Base-by-base conservation (phyloP, 257 asterid species). In the Lycium barbarum region DNA sequence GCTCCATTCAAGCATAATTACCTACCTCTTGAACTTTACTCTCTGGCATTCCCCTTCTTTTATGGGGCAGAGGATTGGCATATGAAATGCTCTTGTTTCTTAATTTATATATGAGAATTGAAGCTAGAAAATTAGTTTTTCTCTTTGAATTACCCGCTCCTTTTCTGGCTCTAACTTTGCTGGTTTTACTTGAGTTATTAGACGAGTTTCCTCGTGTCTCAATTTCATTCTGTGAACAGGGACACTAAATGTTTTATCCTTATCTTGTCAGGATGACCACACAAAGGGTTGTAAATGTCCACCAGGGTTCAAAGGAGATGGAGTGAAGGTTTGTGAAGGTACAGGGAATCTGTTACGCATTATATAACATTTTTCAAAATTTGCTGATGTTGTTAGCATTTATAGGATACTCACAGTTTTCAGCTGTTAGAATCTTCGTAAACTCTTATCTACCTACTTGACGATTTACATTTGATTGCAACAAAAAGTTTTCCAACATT, bases 261-360 rank as follows among this genome's bases (percentile, higher is more conserved):
- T 18, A 73, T 33, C 66, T 80, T 86, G 88, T 85, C 88, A 94
- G 99, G 98, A 94, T 79, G 94, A 92, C 78, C 91, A 87, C 18
- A 90, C 95, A 9, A 94, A 91, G 72, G 99, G 99, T 58, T 97
- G 99, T 90, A 87, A 91, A 54, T 97, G 99, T 78, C 99, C 99
- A 11, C 92, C 93, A 70, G 99, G 99, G 63, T 97, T 97, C 93
- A 92, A 43, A 91, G 99, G 99, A 73, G 98, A 97, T 79, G 99
- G 99, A 87, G 93, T 93, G 79, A 84, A 91, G 40, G 85, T 43
- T 70, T 97, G 99, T 88, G 99, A 94, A 74, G 99, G 99, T 97
- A 91, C 74, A 33, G 59, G 17, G 54, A 83, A 83, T 74, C 57
- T 33, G 14, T 47, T 63, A 65, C 59, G 40, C 35, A 11, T 53